Base-by-base conservation (phyloP, 2,329 filamentous ascomycete species). In the Phialophora chinensis region DNA sequence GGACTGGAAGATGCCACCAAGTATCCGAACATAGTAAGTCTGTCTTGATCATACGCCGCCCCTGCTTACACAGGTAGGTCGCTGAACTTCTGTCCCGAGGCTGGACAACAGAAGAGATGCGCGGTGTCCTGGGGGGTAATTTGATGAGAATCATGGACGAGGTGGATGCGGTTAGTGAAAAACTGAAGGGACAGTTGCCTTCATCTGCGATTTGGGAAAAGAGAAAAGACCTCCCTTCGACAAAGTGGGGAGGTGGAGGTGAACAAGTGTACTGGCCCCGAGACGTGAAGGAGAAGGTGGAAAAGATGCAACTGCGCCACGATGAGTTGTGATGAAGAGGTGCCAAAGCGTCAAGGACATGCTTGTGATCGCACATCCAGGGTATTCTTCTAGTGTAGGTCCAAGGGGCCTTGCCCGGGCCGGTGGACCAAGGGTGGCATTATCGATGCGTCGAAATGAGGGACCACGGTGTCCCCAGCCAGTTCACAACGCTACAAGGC, bases 1-100 rank as follows among this genome's bases (percentile, higher is more conserved):
- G 93, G 93, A 0, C 78, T 97, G 58, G 91, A 95, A 52, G 92
- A 97, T 77, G 92, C 96, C 6, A 88, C 88, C 57, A 92, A 91
- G 75, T 96, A 90, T 73, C 93, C 93, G 0, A 86, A 89, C 63
- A 79, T 97, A 47, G 66, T 68, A 49, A 66, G 66, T 62, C 31
- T 27, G 1, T 20, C 3, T 14, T 1, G 11, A 31, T 35, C 29
- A 27, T 27, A 47, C 27, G 20, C 8, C 31, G 8, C 25, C 20
- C 25, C 27, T 5, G 27, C 27, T 33, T n/a, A 52, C 20, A n/a
- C 8, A 23, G 27, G n/a, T 31, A 67, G 65, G 86, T 97, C 8
- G 87, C 86, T 3, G 91, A 92, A 77, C 78, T 97, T 66, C 79
- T 96, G 69, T 82, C 82, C 53, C 84, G 88, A 35, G 92, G 91